A percentile compares a stretch with the other conserved stretches of the same genome.
Conservation (phyloP, 768 basidiomycete species). For the Tremella fuciformis region DNA sequence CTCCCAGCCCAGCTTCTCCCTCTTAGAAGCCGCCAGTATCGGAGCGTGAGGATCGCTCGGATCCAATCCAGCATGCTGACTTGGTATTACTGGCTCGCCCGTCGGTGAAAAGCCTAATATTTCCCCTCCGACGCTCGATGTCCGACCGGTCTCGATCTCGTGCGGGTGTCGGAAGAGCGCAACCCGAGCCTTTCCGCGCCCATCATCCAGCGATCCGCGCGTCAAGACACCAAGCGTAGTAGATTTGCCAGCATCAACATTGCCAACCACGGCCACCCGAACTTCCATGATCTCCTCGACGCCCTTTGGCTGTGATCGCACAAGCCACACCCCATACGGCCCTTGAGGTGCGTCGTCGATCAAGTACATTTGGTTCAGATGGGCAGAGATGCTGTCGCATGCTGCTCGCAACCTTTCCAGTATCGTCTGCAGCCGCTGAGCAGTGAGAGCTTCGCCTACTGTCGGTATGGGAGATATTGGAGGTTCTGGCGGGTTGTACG, state of each 20-base stretch:
- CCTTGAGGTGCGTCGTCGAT: constrained; percentile 14
- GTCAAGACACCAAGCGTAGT: constrained; percentile 93
- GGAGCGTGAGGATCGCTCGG: constrained; percentile 53
- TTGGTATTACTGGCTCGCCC: constrained; percentile 75
- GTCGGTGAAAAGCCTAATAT: constrained; percentile 81
- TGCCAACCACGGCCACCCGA: constrained; percentile 91
- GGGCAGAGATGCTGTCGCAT: constrained; percentile 31
- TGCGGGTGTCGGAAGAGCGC: constrained; percentile 94
- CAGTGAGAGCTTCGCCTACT: constrained; percentile 22
- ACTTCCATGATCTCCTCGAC: constrained; percentile 63
- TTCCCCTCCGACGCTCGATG: constrained; percentile 97
- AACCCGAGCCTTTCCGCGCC: constrained; percentile 59
- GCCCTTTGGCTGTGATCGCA: constrained; percentile 38
- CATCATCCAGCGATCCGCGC: constrained; percentile 61
- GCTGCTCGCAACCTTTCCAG: constrained; percentile 33
- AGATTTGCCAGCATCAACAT: constrained; percentile 79
- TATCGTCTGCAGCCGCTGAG: constrained; percentile 21
- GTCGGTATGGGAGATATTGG: constrained; percentile 9
- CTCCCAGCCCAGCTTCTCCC: constrained; percentile 92
- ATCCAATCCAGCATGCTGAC: constrained; percentile 49
- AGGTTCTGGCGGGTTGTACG: constrained; percentile 33
- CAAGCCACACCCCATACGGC: constrained; percentile 42
- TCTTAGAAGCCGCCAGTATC: constrained; percentile 38
- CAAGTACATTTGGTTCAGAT: constrained; percentile 46
- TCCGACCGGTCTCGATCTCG: constrained; percentile 91